These are phyloP conservation scores for Arabidopsis hybrid DNA, from an alignment of 441 rosid genomes.

Conservation along the genomic window DNA sequence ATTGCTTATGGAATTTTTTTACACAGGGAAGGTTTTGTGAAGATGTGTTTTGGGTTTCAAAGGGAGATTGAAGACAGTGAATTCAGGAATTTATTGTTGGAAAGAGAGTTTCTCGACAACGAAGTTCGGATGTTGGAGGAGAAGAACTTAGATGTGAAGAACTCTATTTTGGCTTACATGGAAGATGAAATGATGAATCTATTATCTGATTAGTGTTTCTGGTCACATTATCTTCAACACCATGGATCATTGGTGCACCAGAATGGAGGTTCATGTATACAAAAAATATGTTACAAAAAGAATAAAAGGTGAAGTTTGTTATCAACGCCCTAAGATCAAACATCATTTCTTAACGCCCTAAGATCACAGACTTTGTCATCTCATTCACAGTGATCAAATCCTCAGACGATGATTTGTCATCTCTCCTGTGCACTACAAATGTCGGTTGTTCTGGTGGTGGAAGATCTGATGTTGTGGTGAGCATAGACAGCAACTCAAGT, in stretches of 20 bases:
- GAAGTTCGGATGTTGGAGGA: slow-evolving; percentile 55
- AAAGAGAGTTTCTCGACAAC: slow-evolving; percentile 66
- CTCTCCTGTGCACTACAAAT: slow-evolving; percentile 10
- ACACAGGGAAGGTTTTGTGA: slow-evolving; percentile 63
- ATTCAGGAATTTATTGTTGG: slow-evolving; percentile 51
- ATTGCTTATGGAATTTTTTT: not conserved
- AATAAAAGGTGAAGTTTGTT: too few relatives aligned
- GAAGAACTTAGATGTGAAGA: slow-evolving; percentile 54
- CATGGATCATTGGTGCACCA: too few relatives aligned
- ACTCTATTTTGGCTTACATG: slow-evolving; percentile 64
- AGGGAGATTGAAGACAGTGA: slow-evolving; percentile 55
- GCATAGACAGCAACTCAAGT: slow-evolving; percentile 18
- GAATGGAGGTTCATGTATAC: too few relatives aligned
- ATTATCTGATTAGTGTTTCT: slow-evolving; percentile 37
- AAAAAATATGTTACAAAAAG: too few relatives aligned
- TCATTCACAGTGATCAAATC: slow-evolving; percentile 1
- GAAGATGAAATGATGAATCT: slow-evolving; percentile 54
- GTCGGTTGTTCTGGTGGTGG: slow-evolving; percentile 30
- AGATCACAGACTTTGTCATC: slow-evolving; percentile 16
- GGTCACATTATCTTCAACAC: not conserved
- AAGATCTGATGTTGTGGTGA: slow-evolving; percentile 26
- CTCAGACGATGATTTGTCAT: not conserved
- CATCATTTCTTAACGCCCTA: too few relatives aligned
- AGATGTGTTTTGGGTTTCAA: slow-evolving; percentile 72
- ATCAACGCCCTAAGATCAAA: too few relatives aligned